Percentiles rank a stretch among this genome's conserved stretches.
Evolutionary conservation across 2,329 filamentous ascomycete species (phyloP).

Genomic region (Pseudofabraea citricarpa): DNA sequence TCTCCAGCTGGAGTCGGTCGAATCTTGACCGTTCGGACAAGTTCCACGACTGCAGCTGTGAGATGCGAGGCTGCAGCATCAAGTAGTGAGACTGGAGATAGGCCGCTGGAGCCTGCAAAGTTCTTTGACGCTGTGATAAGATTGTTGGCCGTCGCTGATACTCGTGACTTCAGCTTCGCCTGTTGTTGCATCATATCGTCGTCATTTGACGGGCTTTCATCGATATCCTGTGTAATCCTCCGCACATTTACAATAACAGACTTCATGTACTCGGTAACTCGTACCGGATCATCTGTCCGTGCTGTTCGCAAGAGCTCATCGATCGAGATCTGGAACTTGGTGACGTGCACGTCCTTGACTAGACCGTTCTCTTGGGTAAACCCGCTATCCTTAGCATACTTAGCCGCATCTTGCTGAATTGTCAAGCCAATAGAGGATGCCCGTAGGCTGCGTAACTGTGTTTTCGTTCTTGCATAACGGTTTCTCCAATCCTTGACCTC

Average conservation of each 20-base stretch:
- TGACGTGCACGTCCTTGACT: slow-evolving; percentile 88
- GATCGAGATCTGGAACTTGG: slow-evolving; percentile 89
- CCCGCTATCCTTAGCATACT: slow-evolving; percentile 58
- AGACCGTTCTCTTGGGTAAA: slow-evolving; percentile 70
- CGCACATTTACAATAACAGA: slow-evolving; percentile 77
- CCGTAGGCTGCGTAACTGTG: slow-evolving; percentile 76
- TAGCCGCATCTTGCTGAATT: slow-evolving; percentile 64
- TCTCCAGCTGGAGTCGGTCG: slow-evolving; percentile 69
- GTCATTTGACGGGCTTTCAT: slow-evolving; percentile 49
- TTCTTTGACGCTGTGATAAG: slow-evolving; percentile 94
- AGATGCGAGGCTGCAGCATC: slow-evolving; percentile 92
- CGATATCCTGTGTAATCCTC: slow-evolving; percentile 78
- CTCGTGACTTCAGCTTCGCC: slow-evolving; percentile 69
- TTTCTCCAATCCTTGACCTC: slow-evolving; percentile 89
- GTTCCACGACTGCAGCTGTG: slow-evolving; percentile 77
- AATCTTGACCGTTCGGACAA: slow-evolving; percentile 81
- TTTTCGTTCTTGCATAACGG: slow-evolving; percentile 82
- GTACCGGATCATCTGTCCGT: slow-evolving; percentile 66
- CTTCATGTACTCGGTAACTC: slow-evolving; percentile 83
- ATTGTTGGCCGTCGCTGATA: slow-evolving; percentile 93
- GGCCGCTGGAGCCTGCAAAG: slow-evolving; percentile 73
- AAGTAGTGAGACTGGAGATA: slow-evolving; percentile 88
- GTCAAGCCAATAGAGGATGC: slow-evolving; percentile 73
- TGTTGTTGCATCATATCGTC: slow-evolving; percentile 50
- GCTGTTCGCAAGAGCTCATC: slow-evolving; percentile 83